Base-by-base conservation (phyloP, 305 asterid species). In the Fraxinus albicans region DNA sequence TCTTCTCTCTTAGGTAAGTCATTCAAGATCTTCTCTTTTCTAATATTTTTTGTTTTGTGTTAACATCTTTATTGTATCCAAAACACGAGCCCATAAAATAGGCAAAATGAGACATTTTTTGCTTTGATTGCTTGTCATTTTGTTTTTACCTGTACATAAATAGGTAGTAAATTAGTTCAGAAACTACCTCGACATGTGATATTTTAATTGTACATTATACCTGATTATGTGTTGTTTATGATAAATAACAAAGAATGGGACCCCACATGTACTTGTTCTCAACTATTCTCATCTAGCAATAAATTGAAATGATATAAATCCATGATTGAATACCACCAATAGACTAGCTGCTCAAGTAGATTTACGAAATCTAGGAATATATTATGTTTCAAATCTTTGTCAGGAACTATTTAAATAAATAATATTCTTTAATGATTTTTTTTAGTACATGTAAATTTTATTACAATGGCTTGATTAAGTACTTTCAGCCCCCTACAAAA, bases 201-300 rank as follows among this genome's bases (percentile, higher is more conserved):
- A n/a, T 53, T 53, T n/a, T 63, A 63, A 21, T 21, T 63, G 72
- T 63, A 63, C 25, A 21, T 63, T 63, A 6, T 23, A 63, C 21
- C 34, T 63, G 31, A 63, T 63, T 63, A 63, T 63, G 33, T 23
- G 29, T 63, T 63, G 31, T 60, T 60, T 60, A 42, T 44, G 27
- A 50, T 33, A 44, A 80, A 44, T 42, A 83, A 72, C 21, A 53
- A 83, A 63, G 53, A 82, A 82, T 4, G n/a, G 53, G 47, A 72
- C 34, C 8, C 44, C 69, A 29, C 53, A 31, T 80, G 70, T 21
- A 63, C 72, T 63, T 63, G 75, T 38, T 69, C 70, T 69, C 7
- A 10, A 79, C 29, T 31, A 2, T 3, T 6, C 36, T 58, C 65
- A 8, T 9, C 33, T 21, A 0, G 13, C 25, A 63, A 63, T 63